phyloP scores from a whole-genome alignment of 768 basidiomycete species.

The Suillus spraguei region DNA sequence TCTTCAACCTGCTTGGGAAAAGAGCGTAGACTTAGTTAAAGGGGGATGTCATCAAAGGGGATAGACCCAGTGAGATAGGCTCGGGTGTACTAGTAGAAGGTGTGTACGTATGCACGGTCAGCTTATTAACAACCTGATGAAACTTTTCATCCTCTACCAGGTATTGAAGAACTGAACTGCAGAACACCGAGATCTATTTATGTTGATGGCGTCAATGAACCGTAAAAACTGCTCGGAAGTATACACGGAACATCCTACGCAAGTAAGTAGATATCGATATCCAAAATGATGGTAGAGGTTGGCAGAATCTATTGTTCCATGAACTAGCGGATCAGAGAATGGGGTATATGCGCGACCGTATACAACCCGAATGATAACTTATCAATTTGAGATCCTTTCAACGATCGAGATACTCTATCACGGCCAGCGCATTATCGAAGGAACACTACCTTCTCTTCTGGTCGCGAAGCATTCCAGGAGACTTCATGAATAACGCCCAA shows the following conservation, averaged over 20 bases:
- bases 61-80: constrained; percentile 14
- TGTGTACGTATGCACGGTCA: no score
- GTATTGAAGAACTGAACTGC: no score
- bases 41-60: no score
- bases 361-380: neutral
- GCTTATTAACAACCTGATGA: no score
- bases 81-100: no score
- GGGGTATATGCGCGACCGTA: neutral
- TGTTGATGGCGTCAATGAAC: no score
- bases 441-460: neutral
- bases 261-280: neutral
- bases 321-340: neutral
- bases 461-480: constrained; percentile 17
- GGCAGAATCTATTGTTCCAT: neutral
- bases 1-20: no score
- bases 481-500: constrained; percentile 22
- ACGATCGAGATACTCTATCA: neutral
- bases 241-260: no score
- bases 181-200: no score
- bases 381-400: neutral
- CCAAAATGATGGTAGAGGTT: neutral
- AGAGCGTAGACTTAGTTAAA: no score
- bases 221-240: no score
- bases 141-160: no score
- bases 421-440: neutral